Percentiles rank a stretch among this genome's conserved stretches.
These are phyloP conservation scores for Scleroderma bovista DNA, from an alignment of 768 basidiomycete species.

Conservation along the genomic window DNA sequence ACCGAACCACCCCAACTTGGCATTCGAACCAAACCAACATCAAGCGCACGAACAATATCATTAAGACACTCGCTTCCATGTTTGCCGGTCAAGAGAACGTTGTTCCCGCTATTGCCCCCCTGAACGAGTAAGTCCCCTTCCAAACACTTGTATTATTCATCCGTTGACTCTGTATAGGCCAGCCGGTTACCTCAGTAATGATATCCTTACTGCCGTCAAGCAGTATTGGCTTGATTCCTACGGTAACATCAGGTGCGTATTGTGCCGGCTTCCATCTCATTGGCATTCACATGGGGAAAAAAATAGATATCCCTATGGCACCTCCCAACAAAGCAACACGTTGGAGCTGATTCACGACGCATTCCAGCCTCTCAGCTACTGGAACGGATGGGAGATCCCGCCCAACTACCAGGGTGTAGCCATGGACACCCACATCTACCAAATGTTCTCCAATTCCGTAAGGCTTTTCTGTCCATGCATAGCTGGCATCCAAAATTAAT, in stretches of 20 bases:
- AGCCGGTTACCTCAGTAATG: conserved; percentile 57
- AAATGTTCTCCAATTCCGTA: conserved; percentile 61
- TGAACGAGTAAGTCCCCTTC: conserved; percentile 60
- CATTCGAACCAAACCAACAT: conserved; percentile 62
- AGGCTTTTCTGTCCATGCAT: conserved; percentile 16
- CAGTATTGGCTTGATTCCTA: conserved; percentile 76
- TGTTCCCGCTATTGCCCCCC: conserved; percentile 64
- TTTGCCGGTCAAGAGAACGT: conserved; percentile 48
- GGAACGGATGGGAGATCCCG: conserved; percentile 56
- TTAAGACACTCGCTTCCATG: conserved; percentile 56
- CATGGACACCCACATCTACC: conserved; percentile 78
- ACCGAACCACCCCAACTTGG: conserved; percentile 60
- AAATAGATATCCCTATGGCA: conserved; percentile 37
- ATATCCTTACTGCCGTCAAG: conserved; percentile 42
- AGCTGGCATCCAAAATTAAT: neutral
- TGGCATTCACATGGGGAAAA: conserved; percentile 1
- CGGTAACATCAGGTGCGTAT: conserved; percentile 56
- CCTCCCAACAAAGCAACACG: conserved; percentile 45
- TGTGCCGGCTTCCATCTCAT: neutral
- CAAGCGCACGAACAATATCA: conserved; percentile 58
- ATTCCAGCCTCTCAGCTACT: conserved; percentile 69
- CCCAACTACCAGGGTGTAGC: conserved; percentile 58
- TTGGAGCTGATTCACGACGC: conserved; percentile 72
- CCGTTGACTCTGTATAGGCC: conserved; percentile 41
- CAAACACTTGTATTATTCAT: neutral